phyloP scores from a whole-genome alignment of 441 rosid genomes.

The Gossypium laxum region DNA sequence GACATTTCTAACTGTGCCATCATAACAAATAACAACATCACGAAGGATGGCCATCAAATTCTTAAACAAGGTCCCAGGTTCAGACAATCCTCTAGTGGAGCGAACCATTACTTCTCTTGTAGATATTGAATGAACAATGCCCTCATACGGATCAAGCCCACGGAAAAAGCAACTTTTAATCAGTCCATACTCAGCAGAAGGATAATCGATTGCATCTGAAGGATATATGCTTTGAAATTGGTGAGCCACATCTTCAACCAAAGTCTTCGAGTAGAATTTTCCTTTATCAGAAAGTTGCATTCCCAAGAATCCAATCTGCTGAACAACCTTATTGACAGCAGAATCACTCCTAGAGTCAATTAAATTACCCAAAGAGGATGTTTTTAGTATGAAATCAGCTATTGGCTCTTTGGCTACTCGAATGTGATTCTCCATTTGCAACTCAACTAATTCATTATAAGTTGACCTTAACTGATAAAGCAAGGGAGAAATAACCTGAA shows the following conservation, averaged over 20 bases:
- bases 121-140: constrained; percentile 73
- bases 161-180: constrained; percentile 60
- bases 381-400: constrained; percentile 46
- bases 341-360: constrained; percentile 76
- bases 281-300: constrained; percentile 17
- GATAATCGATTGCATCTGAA: constrained; percentile 31
- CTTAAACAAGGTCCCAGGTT: constrained; percentile 89
- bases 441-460: constrained; percentile 45
- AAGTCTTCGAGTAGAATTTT: constrained; percentile 53
- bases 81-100: constrained; percentile 82
- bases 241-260: constrained; percentile 67
- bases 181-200: constrained; percentile 68
- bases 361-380: constrained; percentile 54
- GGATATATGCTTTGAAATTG: constrained; percentile 56
- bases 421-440: constrained; percentile 67
- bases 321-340: constrained; percentile 14
- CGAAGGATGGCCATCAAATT: constrained; percentile 94
- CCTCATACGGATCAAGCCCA: constrained; percentile 90
- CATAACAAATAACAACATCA: constrained; percentile 76
- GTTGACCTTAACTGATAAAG: constrained; percentile 45
- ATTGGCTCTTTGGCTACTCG: constrained; percentile 38
- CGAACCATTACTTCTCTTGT: constrained; percentile 77
- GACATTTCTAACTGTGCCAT: constrained; percentile 80
- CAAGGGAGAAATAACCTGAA: constrained; percentile 16
- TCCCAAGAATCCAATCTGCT: constrained; percentile 19